Evolutionary conservation across 2,329 filamentous ascomycete genomes (phyloP), one percentile per base, ranked within the genome.

Genomic region (Septoria petroselini): DNA sequence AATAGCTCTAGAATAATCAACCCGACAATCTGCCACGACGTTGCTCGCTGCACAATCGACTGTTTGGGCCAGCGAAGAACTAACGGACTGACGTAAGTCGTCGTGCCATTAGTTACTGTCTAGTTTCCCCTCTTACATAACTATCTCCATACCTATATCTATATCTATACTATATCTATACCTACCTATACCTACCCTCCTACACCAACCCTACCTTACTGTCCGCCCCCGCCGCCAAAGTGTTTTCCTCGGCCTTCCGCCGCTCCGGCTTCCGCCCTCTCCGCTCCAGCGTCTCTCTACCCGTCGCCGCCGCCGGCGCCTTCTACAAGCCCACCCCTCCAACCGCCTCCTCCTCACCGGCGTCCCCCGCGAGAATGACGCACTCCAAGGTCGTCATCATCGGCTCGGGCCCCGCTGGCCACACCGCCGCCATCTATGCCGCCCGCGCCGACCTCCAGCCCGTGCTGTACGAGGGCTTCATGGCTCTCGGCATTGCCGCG

Each of bases 361-460:
- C 50, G 27, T 31, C 52, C n/a, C 70, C 38, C 38, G 38, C 43
- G 14, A 71, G 77, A 67, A 89, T 79, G 68, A 95, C 95, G 85
- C 93, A 97, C 73, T 88, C 81, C 75, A 93, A 91, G 73, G 85
- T 96, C 65, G 87, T 96, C 68, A 89, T 65, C 55, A 65, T 65
- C 52, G 61, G 93, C 76, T 98, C 93, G 56, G 93, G 93, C 76
- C 93, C 93, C 57, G 93, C 91, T 62, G 93, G 91, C 73, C 93
- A 98, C 76, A 98, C 93, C 39, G 93, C 93, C 55, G 93, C 93
- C 70, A 84, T 98, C 69, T 98, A 98, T 74, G 85, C 96, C 64
- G 86, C 91, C 40, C 86, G 93, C 68, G 93, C 93, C 54, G 91
- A 98, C 70, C 75, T 98, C 68, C 88, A 94, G 73, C 93, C 93